These are phyloP conservation scores for Naganishia cerealis DNA, from an alignment of 1,284 basidiomycete species.

Conservation along the genomic window DNA sequence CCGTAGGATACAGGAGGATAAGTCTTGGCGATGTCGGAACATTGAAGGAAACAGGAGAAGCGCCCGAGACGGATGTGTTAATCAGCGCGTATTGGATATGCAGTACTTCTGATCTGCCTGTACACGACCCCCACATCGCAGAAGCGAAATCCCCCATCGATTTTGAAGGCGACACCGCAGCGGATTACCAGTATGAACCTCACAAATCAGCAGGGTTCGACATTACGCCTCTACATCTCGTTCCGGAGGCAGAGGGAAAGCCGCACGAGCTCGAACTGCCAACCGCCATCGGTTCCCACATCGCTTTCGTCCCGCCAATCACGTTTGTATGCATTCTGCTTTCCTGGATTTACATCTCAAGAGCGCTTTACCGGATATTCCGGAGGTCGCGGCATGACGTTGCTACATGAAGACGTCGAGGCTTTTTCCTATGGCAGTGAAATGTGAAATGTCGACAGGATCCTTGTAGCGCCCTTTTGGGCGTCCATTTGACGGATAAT, in stretches of 20 bases:
- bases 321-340: slow-evolving; percentile 13
- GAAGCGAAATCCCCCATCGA: not conserved
- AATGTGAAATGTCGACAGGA: slow-evolving; percentile 1
- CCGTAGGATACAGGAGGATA: not conserved
- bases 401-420: not conserved
- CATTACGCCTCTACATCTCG: not conserved
- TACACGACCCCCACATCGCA: not conserved
- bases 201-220: not conserved
- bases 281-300: slow-evolving; percentile 12
- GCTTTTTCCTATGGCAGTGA: not conserved
- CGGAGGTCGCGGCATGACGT: not conserved
- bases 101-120: not conserved
- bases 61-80: not conserved
- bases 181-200: not conserved
- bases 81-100: slow-evolving; percentile 9
- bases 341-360: slow-evolving; percentile 18
- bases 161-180: not conserved
- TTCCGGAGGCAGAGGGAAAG: not conserved
- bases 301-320: slow-evolving; percentile 11
- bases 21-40: not conserved
- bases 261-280: slow-evolving; percentile 13
- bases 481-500: no score
- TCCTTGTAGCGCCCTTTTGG: not conserved
- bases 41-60: not conserved
- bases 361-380: slow-evolving; percentile 16